Base-by-base conservation (phyloP, 768 basidiomycete species). In the Ramaria sp. region DNA sequence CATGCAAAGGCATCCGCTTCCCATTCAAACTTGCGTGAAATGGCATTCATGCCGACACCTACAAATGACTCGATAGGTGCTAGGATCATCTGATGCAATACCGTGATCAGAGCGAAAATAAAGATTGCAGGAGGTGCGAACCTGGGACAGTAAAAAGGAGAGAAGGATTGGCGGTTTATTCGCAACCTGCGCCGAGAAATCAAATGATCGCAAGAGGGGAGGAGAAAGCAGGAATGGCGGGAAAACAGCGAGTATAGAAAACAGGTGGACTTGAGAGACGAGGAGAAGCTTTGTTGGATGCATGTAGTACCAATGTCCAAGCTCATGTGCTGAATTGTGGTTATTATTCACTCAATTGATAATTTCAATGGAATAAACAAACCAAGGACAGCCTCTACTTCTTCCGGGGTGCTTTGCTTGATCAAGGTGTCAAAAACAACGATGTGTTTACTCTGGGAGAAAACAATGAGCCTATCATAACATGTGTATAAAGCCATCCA, bases 381-480 rank as follows among this genome's bases (percentile, higher is more conserved):
- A 76, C 76, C 84, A 43, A 97, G 80, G n/a, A 99, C 92, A 33
- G 96, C 95, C 63, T 97, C 95, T 30, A 99, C 91, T 69, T 97
- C 91, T 24, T 91, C 88, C 0, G 93, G 80, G 63, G 84, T 82
- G 69, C 82, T 87, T 65, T 97, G 83, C 66, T 94, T 85, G 70
- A 98, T 92, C 61, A 99, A 79, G 0, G 95, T 98, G 64, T 99
- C 96, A 65, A 92, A 99, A 66, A 99, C 88, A 68, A 98, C 92
- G 62, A 95, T 91, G 70, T 93, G 91, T 63, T 93, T 93, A 72
- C 84, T 88, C 87, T 89, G 61, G 20, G 2, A 37, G 37, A 51
- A 7, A 45, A 41, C 19, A 27, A 30, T n/a, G n/a, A 42, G 37
- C 2, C 43, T 20, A 27, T 19, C 17, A 54, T 10, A 51, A 10